Evolutionary conservation across 148 eudicot genomes (phyloP).

Genomic region (Silene uniflora): DNA sequence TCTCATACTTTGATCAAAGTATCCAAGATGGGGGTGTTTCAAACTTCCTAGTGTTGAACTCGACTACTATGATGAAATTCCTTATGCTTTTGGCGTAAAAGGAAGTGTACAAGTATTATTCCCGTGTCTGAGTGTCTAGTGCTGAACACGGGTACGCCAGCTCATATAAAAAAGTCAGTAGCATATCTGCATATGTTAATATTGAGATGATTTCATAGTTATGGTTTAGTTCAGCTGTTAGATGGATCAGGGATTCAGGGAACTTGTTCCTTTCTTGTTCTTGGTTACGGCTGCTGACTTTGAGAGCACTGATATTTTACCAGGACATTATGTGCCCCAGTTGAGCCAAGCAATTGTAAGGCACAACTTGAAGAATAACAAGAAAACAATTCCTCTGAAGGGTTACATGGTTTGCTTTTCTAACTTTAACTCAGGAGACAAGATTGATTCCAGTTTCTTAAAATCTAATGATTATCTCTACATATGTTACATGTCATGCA

Average conservation of each 20-base stretch:
- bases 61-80: too few relatives aligned
- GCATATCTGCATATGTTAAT: too few relatives aligned
- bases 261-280: neutral
- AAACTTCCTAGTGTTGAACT: too few relatives aligned
- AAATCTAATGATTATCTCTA: neutral
- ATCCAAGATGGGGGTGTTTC: too few relatives aligned
- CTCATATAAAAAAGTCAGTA: too few relatives aligned
- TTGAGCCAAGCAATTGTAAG: slow-evolving; percentile 85
- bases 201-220: too few relatives aligned
- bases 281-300: neutral
- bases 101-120: too few relatives aligned
- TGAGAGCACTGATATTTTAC: slow-evolving; percentile 17
- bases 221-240: too few relatives aligned
- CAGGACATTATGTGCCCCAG: slow-evolving; percentile 98
- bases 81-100: too few relatives aligned
- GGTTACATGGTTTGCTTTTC: slow-evolving; percentile 78
- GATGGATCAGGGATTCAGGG: neutral
- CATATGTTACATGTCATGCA: slow-evolving; percentile 27
- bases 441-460: slow-evolving; percentile 1
- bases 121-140: too few relatives aligned
- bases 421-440: neutral
- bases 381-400: slow-evolving; percentile 54
- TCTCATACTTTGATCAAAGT: too few relatives aligned
- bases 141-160: too few relatives aligned
- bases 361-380: slow-evolving; percentile 45